These are phyloP conservation scores for Dictyostelium brefeldianum DNA, from an alignment of 78 protist genomes.

Conservation along the genomic window DNA sequence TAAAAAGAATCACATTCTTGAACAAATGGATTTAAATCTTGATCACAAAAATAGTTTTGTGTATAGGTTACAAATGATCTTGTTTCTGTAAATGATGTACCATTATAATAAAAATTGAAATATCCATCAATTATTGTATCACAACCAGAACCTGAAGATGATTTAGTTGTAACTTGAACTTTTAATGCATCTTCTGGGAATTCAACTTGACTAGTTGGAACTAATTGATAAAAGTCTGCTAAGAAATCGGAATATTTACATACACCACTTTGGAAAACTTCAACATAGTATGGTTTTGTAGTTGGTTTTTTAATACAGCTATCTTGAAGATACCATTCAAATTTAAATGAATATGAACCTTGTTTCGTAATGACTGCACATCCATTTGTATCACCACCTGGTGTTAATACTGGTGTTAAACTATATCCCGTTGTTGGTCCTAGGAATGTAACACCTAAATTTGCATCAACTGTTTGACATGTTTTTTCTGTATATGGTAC, in stretches of 20 bases:
- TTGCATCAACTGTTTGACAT: background rate
- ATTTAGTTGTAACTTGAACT: background rate
- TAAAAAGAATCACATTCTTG: background rate
- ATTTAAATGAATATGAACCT: background rate
- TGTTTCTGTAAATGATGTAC: background rate
- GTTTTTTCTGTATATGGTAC: background rate
- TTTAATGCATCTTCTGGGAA: background rate
- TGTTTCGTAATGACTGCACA: too few relatives aligned
- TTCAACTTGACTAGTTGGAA: background rate
- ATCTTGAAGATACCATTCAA: conserved; percentile 10
- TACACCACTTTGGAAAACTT: background rate
- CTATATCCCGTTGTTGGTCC: background rate
- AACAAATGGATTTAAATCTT: background rate
- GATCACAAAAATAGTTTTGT: background rate
- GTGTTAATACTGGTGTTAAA: background rate
- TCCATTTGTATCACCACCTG: background rate
- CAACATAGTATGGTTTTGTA: background rate
- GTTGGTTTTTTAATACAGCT: too few relatives aligned
- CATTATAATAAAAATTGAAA: too few relatives aligned
- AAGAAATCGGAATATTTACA: background rate
- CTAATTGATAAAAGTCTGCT: background rate
- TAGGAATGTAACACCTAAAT: background rate
- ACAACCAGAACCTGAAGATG: too few relatives aligned
- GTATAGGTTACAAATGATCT: too few relatives aligned
- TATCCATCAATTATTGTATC: too few relatives aligned